Conservation (phyloP, 106 monocot species). For the Allium sativum region DNA sequence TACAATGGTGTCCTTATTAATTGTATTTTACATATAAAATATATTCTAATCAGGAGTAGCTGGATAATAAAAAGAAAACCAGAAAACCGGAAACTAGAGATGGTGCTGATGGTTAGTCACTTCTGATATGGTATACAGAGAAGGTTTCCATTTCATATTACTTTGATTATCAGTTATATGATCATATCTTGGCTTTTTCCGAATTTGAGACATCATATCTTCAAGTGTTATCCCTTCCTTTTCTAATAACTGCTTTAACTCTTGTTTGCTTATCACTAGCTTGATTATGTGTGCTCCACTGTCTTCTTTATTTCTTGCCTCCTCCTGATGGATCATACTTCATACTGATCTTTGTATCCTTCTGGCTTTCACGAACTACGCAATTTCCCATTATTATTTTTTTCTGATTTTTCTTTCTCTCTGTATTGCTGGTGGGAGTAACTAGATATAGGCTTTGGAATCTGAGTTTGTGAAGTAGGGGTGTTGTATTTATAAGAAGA, state of each 20-base stretch:
- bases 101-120: slow-evolving; percentile 9
- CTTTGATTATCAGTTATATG: background rate
- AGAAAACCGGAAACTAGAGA: background rate
- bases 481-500: slow-evolving; percentile 21
- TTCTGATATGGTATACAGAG: slow-evolving; percentile 62
- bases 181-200: slow-evolving; percentile 1
- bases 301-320: background rate
- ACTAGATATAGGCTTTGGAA: background rate
- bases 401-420: background rate
- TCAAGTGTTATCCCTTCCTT: slow-evolving; percentile 22
- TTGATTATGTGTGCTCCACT: slow-evolving; percentile 22
- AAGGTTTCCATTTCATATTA: slow-evolving; percentile 36
- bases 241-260: slow-evolving; percentile 32
- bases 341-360: slow-evolving; percentile 12
- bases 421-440: background rate
- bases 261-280: slow-evolving; percentile 40
- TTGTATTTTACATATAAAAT: background rate
- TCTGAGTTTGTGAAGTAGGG: slow-evolving; percentile 5
- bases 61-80: background rate
- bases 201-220: slow-evolving; percentile 16
- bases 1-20: background rate
- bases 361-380: slow-evolving; percentile 15
- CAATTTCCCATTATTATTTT: slow-evolving; percentile 40
- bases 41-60: no score
- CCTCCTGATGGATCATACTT: slow-evolving; percentile 4